Conservation (phyloP, 345 rosid species). For the Acer negundo region DNA sequence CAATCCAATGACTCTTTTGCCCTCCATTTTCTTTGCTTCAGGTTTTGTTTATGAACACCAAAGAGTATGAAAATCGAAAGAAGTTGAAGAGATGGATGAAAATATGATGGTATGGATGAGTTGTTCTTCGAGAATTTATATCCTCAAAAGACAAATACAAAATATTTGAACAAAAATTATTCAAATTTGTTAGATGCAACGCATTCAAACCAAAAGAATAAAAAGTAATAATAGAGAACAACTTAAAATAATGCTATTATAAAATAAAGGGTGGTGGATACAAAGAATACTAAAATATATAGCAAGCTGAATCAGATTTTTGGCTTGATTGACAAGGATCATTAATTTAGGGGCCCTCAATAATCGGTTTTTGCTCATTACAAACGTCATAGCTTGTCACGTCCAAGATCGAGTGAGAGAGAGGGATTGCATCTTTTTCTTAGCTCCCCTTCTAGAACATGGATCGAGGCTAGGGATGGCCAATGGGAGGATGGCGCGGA, state of each 20-base stretch:
- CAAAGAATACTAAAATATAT: background rate
- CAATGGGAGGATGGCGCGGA: no score
- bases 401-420: no score
- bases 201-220: background rate
- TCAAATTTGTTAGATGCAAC: background rate
- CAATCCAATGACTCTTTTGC: conserved; percentile 48
- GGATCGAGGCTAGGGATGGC: no score
- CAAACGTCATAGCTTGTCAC: conserved; percentile 10
- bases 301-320: background rate
- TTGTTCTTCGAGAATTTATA: background rate
- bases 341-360: background rate
- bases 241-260: background rate
- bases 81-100: background rate
- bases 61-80: background rate
- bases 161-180: background rate
- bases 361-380: background rate
- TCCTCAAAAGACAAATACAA: background rate
- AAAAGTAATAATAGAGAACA: background rate
- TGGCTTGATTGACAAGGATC: background rate
- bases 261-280: background rate
- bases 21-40: conserved; percentile 26
- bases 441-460: no score
- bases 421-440: no score
- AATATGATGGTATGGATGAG: background rate
- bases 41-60: background rate